Percentiles rank a stretch among this genome's conserved stretches.
Evolutionary conservation across 2,329 filamentous ascomycete species (phyloP).

Genomic region (Sarocladium kiliense): DNA sequence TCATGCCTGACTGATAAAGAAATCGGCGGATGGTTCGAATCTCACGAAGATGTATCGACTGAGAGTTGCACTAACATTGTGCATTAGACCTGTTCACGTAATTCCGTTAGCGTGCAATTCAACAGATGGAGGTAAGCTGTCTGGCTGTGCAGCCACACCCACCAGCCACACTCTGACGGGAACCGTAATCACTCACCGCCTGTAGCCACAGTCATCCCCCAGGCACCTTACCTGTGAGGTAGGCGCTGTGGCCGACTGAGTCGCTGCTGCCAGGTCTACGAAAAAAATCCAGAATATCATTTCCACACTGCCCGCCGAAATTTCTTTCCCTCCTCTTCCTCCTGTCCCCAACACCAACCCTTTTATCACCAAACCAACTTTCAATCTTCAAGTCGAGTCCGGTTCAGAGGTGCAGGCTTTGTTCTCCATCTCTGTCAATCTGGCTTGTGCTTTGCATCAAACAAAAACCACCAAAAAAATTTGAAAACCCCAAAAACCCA

Average conservation of each 20-base stretch:
- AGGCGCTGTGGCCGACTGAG: not conserved
- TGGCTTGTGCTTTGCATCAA: constrained; percentile 21
- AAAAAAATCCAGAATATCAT: constrained; percentile 10
- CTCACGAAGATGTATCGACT: no score
- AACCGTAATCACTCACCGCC: not conserved
- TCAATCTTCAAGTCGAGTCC: constrained; percentile 38
- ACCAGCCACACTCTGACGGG: not conserved
- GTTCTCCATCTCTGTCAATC: constrained; percentile 52
- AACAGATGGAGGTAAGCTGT: no score
- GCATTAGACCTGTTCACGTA: no score
- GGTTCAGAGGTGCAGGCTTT: constrained; percentile 54
- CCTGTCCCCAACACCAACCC: constrained; percentile 42
- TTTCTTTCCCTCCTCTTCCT: constrained; percentile 34
- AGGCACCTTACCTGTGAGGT: not conserved
- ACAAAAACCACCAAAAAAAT: constrained; percentile 57
- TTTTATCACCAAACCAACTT: constrained; percentile 38
- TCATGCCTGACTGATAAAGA: no score
- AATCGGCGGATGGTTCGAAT: no score
- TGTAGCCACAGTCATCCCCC: not conserved
- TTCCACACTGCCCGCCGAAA: constrained; percentile 21
- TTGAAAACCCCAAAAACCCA: constrained; percentile 57
- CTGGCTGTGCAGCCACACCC: not conserved
- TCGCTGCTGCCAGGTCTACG: constrained; percentile 3
- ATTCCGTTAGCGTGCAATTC: no score
- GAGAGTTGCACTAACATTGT: no score